Evolutionary conservation across 306 rosid species (phyloP).

Genomic region (Vigna reflexopilosa): DNA sequence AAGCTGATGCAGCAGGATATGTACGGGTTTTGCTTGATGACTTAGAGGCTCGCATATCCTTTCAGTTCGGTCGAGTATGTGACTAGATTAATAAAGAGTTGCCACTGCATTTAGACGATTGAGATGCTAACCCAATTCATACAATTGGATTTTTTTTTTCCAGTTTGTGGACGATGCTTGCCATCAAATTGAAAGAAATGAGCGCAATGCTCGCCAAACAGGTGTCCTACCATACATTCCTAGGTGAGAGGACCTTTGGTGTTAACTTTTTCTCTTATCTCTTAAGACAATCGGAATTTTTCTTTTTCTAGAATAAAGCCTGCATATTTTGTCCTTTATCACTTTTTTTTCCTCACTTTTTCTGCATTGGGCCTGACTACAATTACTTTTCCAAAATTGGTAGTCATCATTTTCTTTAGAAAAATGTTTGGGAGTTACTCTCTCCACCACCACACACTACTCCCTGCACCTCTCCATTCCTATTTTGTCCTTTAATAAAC

Average conservation of each 20-base stretch:
- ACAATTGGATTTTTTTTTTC: conserved; percentile 40
- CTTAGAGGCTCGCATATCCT: conserved; percentile 81
- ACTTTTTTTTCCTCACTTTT: neutral
- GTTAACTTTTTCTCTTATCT: conserved; percentile 34
- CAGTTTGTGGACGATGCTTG: conserved; percentile 96
- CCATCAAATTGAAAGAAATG: conserved; percentile 91
- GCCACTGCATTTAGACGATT: conserved; percentile 38
- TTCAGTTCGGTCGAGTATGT: conserved; percentile 83
- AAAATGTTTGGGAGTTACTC: too few relatives aligned
- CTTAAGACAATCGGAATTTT: conserved; percentile 3
- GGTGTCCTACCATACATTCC: conserved; percentile 90
- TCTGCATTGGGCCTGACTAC: too few relatives aligned
- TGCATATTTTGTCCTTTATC: neutral
- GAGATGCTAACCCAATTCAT: conserved; percentile 38
- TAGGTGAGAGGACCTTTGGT: conserved; percentile 60
- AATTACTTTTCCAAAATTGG: too few relatives aligned
- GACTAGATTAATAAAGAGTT: conserved; percentile 35
- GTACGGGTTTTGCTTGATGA: conserved; percentile 91
- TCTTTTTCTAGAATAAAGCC: neutral
- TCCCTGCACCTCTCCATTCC: too few relatives aligned
- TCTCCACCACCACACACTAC: too few relatives aligned
- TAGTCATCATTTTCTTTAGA: too few relatives aligned
- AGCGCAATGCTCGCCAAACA: conserved; percentile 80
- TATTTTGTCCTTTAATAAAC: too few relatives aligned
- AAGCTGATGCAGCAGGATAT: conserved; percentile 95